phyloP scores from a whole-genome alignment of 768 basidiomycete genomes.

The Nidularia pulvinata region DNA sequence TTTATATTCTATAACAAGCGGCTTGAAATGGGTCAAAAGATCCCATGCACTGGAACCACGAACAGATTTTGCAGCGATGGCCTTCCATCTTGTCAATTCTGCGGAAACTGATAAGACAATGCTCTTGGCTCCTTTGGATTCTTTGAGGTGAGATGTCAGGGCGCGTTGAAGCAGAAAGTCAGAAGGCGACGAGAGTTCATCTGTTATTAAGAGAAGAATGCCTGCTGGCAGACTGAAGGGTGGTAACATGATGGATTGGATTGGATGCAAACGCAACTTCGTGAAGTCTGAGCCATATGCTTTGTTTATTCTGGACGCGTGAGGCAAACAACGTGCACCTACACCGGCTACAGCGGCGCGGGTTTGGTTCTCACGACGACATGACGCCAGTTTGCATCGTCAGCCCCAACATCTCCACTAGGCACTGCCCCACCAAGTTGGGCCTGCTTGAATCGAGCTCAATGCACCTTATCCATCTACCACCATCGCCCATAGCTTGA shows the following conservation, averaged over 20 bases:
- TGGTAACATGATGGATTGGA: slow-evolving; percentile 45
- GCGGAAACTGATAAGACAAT: slow-evolving; percentile 62
- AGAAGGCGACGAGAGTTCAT: slow-evolving; percentile 68
- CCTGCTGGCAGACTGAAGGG: slow-evolving; percentile 52
- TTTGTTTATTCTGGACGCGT: too few species aligned
- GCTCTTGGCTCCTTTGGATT: slow-evolving; percentile 24
- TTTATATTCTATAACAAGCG: slow-evolving; percentile 30
- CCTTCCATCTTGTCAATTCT: slow-evolving; percentile 58
- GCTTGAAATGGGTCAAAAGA: background rate
- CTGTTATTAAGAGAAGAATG: slow-evolving; percentile 63
- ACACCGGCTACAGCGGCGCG: too few species aligned
- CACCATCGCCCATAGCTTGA: too few species aligned
- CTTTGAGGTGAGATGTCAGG: slow-evolving; percentile 53
- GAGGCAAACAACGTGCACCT: too few species aligned
- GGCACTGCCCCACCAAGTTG: too few species aligned
- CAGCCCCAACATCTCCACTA: too few species aligned
- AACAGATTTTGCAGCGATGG: slow-evolving; percentile 64
- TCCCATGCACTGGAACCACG: slow-evolving; percentile 16
- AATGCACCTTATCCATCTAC: too few species aligned
- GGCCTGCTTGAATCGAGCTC: too few species aligned
- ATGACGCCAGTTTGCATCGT: too few species aligned
- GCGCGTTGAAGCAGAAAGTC: slow-evolving; percentile 69
- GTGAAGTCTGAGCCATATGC: too few species aligned
- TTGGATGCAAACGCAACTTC: too few species aligned
- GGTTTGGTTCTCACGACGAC: too few species aligned